These are phyloP conservation scores for Pelargonium fulgidum DNA, from an alignment of 441 rosid species.

Conservation along the genomic window DNA sequence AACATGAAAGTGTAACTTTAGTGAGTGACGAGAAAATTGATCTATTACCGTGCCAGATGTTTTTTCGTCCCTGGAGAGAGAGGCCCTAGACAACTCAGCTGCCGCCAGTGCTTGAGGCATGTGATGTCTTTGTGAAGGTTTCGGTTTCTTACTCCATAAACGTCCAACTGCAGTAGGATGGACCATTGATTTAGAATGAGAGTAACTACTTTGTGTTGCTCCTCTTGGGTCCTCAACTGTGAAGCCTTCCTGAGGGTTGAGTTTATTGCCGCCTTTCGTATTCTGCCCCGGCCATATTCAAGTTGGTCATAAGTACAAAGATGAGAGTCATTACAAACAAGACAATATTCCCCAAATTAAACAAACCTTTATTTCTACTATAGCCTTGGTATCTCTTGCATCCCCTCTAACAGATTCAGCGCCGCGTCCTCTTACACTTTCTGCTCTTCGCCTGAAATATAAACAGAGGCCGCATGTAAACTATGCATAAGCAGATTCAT, in stretches of 20 bases:
- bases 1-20: too few relatives aligned
- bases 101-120: not conserved
- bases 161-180: not conserved
- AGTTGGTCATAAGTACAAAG: not conserved
- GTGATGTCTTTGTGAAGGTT: not conserved
- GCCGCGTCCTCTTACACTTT: conserved; percentile 61
- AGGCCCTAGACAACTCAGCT: not conserved
- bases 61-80: not conserved
- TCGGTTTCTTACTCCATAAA: not conserved
- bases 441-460: conserved; percentile 44
- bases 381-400: conserved; percentile 71
- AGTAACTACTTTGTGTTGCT: not conserved
- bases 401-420: conserved; percentile 63
- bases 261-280: not conserved
- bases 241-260: not conserved
- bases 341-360: not conserved
- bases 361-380: conserved; percentile 29
- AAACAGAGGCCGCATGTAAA: not conserved
- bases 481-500: too few relatives aligned
- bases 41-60: not conserved
- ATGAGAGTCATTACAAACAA: not conserved
- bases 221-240: not conserved
- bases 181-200: conserved; percentile 2
- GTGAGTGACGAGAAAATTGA: not conserved
- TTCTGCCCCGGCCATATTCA: not conserved